phyloP scores from a whole-genome alignment of 768 basidiomycete genomes.

The Leccinum fibrillosum region DNA sequence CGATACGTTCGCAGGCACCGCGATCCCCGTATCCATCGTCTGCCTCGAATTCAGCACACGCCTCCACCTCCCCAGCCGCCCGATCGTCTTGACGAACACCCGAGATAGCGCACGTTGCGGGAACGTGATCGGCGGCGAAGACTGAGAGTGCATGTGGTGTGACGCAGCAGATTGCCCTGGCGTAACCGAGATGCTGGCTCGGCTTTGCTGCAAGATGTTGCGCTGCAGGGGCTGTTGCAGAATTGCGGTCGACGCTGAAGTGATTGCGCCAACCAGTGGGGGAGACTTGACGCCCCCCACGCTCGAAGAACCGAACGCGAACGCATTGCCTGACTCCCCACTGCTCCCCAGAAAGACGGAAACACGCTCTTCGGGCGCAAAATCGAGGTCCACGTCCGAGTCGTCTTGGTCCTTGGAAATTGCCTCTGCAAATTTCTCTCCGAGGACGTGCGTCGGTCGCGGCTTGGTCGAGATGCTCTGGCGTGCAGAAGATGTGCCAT shows the following conservation, averaged over 20 bases:
- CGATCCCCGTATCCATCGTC: constrained; percentile 34
- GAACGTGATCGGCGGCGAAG: constrained; percentile 39
- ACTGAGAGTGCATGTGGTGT: constrained; percentile 24
- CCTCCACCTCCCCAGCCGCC: constrained; percentile 78
- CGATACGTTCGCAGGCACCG: constrained; percentile 48
- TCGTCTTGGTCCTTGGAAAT: constrained; percentile 48
- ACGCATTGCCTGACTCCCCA: constrained; percentile 46
- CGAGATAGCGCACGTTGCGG: constrained; percentile 68
- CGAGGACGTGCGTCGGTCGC: constrained; percentile 47
- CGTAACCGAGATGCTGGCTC: too few relatives aligned
- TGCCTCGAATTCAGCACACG: constrained; percentile 56
- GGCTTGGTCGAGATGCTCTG: constrained; percentile 33
- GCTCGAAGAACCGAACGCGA: constrained; percentile 28
- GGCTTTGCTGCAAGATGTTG: too few relatives aligned
- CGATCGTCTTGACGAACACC: constrained; percentile 78
- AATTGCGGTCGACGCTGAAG: constrained; percentile 25
- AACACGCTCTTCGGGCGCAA: constrained; percentile 50
- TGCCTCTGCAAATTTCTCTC: constrained; percentile 66
- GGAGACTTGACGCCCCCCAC: constrained; percentile 24
- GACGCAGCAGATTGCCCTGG: constrained; percentile 11
- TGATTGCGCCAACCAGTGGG: constrained; percentile 44
- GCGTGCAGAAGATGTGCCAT: constrained; percentile 27
- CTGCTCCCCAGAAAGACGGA: constrained; percentile 34
- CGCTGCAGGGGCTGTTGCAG: too few relatives aligned
- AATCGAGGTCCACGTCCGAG: constrained; percentile 78